These are phyloP conservation scores for Musa schizocarpa DNA, from an alignment of 176 grass and related monocot genomes.

Conservation along the genomic window DNA sequence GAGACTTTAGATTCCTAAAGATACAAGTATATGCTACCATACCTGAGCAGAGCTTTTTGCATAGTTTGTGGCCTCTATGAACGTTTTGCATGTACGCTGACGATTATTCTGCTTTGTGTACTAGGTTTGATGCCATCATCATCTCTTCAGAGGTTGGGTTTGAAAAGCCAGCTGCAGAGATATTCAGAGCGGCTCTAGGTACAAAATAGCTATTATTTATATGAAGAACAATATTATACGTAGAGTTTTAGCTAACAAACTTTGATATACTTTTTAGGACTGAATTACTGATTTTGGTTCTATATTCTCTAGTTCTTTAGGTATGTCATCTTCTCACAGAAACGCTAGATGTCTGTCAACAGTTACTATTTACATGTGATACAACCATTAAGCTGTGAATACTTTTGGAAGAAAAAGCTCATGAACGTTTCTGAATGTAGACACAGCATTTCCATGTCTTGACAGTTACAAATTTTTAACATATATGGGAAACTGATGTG, in stretches of 20 bases:
- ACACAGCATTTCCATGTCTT: background rate
- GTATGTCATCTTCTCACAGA: background rate
- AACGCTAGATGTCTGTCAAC: background rate
- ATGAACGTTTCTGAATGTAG: background rate
- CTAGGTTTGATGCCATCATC: slow-evolving; percentile 92
- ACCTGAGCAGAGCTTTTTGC: background rate
- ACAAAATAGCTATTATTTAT: slow-evolving; percentile 5
- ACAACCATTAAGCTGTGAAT: background rate
- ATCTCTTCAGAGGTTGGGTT: slow-evolving; percentile 82
- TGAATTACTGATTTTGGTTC: background rate
- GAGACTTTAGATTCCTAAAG: background rate
- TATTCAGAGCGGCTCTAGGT: slow-evolving; percentile 85
- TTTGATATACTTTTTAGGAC: background rate
- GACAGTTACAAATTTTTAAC: background rate
- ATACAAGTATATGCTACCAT: background rate
- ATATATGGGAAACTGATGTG: background rate
- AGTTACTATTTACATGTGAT: background rate
- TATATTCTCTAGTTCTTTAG: background rate
- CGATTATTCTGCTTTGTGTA: slow-evolving; percentile 25
- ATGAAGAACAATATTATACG: background rate
- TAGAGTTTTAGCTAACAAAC: background rate
- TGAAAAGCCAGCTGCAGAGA: slow-evolving; percentile 90
- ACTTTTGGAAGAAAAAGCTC: background rate
- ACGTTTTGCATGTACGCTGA: background rate
- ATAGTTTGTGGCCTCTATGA: background rate